Evolutionary conservation across 257 asterid species (phyloP), one percentile per base, ranked within the genome.

Genomic region (Salvia hispanica): DNA sequence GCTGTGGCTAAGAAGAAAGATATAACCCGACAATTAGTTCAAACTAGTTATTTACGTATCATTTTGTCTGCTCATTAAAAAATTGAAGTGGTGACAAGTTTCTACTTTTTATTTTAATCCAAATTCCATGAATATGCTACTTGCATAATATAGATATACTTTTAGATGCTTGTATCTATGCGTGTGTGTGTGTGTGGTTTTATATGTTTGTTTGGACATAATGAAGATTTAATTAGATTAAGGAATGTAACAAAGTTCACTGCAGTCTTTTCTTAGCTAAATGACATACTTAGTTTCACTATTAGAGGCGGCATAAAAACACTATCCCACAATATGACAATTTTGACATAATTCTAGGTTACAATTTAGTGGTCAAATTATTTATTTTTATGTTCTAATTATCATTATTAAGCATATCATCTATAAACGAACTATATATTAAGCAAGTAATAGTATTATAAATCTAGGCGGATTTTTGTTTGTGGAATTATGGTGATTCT

Each of bases 211-310:
- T 45, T 76, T 72, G 63, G 36, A 48, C 70, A 59, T 71, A 9
- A 54, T 31, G 48, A 11, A 47, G 6, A 51, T 25, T 4, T n/a
- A 28, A 18, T 66, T 34, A n/a, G 6, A 31, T 6, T 3, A 18
- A 48, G 40, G 65, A 69, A 70, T 70, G 69, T 47, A 16, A 48
- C 69, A 76, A 43, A 64, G 16, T 80, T 77, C 71, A 80, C 59
- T 73, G 85, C 85, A 77, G 88, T 70, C 85, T 77, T 83, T 80
- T 75, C 53, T 64, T 69, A 48, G 72, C 69, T 40, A 71, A 66
- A 25, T 58, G 48, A 54, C 70, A 65, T 48, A 21, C 8, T 43
- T 25, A 45, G 42, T 74, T 55, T 55, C 33, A 75, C 72, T 70
- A 33, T 75, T 64, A 40, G 33, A 70, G 72, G 45, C 69, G 72